Base-by-base conservation (phyloP, 768 basidiomycete genomes). In the Lactifluus pinguis region DNA sequence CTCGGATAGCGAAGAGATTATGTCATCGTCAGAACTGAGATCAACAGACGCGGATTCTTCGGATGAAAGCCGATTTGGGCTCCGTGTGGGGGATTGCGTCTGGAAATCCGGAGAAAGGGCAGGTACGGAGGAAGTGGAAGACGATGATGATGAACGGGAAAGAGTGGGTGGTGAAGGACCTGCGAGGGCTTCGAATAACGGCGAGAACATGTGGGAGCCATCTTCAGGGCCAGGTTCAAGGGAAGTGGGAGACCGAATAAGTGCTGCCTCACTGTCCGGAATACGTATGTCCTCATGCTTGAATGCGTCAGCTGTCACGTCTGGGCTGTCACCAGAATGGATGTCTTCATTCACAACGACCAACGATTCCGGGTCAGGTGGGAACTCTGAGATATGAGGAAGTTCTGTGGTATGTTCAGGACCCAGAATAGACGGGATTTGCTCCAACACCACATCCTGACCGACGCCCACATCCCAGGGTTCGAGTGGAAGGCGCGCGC, bases 401-500 rank as follows among this genome's bases (percentile, higher is more conserved):
- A 38, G 49, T 21, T 67, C 67, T 4, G 56, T 42, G n/a, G 38
- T 56, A 39, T 57, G 57, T 15, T 58, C 51, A 51, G 64, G 15
- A 52, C 59, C 48, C 47, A 61, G 64, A 51, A 41, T 55, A 60
- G 39, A 54, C 15, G 48, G 55, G 25, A 48, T 39, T 57, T 61
- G 34, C 17, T 63, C 39, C 57, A 57, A 36, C 53, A 54, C 36
- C 45, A 54, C 38, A 61, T 52, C 55, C 25, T 13, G 45, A 15
- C 32, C 59, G 7, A 36, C 52, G 56, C 70, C 64, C 57, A 70
- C 65, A 21, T 74, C 60, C 77, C 77, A 78, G 29, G 77, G 77
- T 42, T 78, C 77, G 39, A 76, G 69, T 10, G 77, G 77, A 49
- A 78, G 62, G 19, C 70, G 74, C 48, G 77, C 77, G 15, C 77